These are phyloP conservation scores for Mycena citricolor DNA, from an alignment of 1,284 basidiomycete genomes.

Conservation along the genomic window DNA sequence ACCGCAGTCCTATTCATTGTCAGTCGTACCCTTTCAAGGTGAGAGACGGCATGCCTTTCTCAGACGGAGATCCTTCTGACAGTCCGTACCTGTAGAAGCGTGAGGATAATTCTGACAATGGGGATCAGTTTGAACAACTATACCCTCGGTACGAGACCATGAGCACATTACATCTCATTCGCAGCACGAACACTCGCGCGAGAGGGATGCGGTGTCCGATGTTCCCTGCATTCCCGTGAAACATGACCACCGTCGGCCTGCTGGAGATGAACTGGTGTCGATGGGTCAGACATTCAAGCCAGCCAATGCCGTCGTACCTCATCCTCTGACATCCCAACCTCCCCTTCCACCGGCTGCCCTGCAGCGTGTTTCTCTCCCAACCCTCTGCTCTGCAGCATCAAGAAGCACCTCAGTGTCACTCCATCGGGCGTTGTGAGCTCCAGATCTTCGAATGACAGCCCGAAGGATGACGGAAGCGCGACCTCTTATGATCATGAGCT, in stretches of 20 bases:
- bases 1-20: slow-evolving; percentile 58
- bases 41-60: slow-evolving; percentile 54
- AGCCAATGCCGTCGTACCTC: slow-evolving; percentile 37
- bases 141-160: slow-evolving; percentile 88
- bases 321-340: slow-evolving; percentile 42
- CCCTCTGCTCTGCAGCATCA: slow-evolving; percentile 41
- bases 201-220: slow-evolving; percentile 87
- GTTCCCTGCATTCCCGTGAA: slow-evolving; percentile 88
- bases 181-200: slow-evolving; percentile 81
- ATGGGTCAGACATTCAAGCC: background rate
- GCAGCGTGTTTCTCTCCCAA: slow-evolving; percentile 31
- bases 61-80: slow-evolving; percentile 81
- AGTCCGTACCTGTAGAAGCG: slow-evolving; percentile 69
- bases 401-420: slow-evolving; percentile 40
- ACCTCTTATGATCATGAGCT: slow-evolving; percentile 52
- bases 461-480: slow-evolving; percentile 65
- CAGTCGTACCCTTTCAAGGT: background rate
- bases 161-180: slow-evolving; percentile 85
- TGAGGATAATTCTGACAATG: no score
- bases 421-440: slow-evolving; percentile 51
- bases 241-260: slow-evolving; percentile 85
- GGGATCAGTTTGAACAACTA: background rate
- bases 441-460: slow-evolving; percentile 73
- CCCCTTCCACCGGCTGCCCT: slow-evolving; percentile 29
- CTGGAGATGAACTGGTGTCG: slow-evolving; percentile 57